A percentile compares a stretch with the other conserved stretches of the same genome.
phyloP scores from a whole-genome alignment of 1,284 basidiomycete species.

The Boletus mariae region DNA sequence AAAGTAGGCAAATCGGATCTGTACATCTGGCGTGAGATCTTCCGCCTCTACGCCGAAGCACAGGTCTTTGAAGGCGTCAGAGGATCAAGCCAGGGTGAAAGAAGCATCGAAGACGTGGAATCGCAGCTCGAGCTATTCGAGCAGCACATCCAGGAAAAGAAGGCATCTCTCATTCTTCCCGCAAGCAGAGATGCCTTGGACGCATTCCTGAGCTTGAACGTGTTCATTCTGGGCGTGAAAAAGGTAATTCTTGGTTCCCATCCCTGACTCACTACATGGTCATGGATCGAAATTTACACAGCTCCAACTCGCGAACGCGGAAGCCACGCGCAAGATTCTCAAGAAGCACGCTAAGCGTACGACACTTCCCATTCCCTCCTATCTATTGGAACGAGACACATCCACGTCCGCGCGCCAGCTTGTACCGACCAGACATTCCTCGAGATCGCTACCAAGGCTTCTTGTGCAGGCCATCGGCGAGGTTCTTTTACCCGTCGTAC shows the following conservation, averaged over 20 bases:
- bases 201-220: conserved; percentile 79
- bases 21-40: conserved; percentile 92
- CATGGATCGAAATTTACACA: conserved; percentile 22
- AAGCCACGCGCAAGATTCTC: conserved; percentile 86
- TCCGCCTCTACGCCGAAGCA: conserved; percentile 82
- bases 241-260: conserved; percentile 47
- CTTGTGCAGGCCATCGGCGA: conserved; percentile 86
- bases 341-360: conserved; percentile 95
- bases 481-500: conserved; percentile 80
- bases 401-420: conserved; percentile 8
- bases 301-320: conserved; percentile 84
- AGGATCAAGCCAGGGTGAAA: conserved; percentile 76
- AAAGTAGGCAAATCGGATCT: conserved; percentile 56
- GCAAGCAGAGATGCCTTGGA: conserved; percentile 68
- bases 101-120: conserved; percentile 73
- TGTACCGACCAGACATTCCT: conserved; percentile 23
- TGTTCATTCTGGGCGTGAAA: conserved; percentile 82
- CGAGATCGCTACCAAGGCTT: conserved; percentile 66
- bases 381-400: conserved; percentile 16
- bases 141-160: conserved; percentile 55
- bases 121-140: conserved; percentile 68
- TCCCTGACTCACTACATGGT: neutral
- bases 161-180: conserved; percentile 57
- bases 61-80: conserved; percentile 82
- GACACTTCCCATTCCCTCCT: conserved; percentile 49